phyloP scores from a whole-genome alignment of 148 eudicot genomes.

The Rhododendron ovatum region DNA sequence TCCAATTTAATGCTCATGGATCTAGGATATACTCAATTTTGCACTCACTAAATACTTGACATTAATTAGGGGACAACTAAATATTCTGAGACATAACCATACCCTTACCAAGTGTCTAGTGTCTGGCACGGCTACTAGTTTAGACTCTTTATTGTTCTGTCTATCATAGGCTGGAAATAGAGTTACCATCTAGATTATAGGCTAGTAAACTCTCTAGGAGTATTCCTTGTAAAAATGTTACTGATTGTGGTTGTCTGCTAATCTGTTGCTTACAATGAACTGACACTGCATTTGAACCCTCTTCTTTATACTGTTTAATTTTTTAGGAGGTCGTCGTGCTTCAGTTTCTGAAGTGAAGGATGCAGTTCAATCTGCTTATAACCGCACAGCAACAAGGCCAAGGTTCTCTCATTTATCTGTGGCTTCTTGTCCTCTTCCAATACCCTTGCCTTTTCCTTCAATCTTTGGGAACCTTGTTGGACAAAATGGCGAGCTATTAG shows the following conservation, averaged over 20 bases:
- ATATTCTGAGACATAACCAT: not conserved
- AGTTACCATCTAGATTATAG: not conserved
- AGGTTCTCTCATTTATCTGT: slow-evolving; percentile 70
- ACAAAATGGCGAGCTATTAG: slow-evolving; percentile 56
- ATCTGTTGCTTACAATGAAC: not conserved
- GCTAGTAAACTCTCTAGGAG: not conserved
- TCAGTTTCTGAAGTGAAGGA: slow-evolving; percentile 62
- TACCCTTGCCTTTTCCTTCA: slow-evolving; percentile 86
- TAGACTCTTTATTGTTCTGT: not conserved
- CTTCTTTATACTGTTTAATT: not conserved
- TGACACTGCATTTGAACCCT: not conserved
- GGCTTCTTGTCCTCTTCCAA: slow-evolving; percentile 77
- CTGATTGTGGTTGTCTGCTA: not conserved
- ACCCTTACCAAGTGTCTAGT: not conserved
- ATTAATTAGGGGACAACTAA: not conserved
- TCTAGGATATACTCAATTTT: not conserved
- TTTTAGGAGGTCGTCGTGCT: slow-evolving; percentile 61
- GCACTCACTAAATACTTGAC: not conserved
- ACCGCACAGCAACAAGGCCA: slow-evolving; percentile 35
- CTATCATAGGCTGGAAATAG: not conserved
- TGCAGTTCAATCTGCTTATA: slow-evolving; percentile 57
- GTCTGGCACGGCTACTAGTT: not conserved
- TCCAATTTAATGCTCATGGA: not conserved
- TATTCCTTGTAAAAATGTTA: not conserved
- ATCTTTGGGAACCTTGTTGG: slow-evolving; percentile 62